A percentile compares a stretch with the other conserved stretches of the same genome.
Evolutionary conservation across 83 land plant genomes (phyloP).

Genomic region (Thuja plicata): DNA sequence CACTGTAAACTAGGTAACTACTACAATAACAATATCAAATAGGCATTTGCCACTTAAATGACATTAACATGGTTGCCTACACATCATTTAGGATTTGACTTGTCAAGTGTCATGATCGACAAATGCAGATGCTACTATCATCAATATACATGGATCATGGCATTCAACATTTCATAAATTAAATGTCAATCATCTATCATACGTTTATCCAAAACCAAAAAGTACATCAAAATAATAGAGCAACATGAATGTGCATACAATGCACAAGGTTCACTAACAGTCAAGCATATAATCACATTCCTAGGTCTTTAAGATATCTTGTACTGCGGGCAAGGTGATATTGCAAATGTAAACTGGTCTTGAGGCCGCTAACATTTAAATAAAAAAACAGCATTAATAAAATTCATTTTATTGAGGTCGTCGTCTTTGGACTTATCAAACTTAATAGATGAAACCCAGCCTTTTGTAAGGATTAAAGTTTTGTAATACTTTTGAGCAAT

Average conservation of each 20-base stretch:
- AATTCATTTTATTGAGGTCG: background rate
- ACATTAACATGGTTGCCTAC: background rate
- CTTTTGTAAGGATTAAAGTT: background rate
- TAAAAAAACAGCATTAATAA: background rate
- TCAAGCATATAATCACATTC: background rate
- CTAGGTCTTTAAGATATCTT: background rate
- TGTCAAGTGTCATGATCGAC: background rate
- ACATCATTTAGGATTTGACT: background rate
- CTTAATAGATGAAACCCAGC: background rate
- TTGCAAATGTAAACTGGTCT: background rate
- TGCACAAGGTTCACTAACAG: background rate
- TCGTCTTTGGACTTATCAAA: background rate
- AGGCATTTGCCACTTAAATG: background rate
- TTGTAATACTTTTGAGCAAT: background rate
- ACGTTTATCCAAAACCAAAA: too few relatives aligned
- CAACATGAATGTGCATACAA: background rate
- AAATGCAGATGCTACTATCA: background rate
- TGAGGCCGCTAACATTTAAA: background rate
- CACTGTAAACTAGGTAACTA: background rate
- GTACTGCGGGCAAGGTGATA: background rate
- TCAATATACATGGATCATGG: background rate
- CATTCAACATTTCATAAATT: too few relatives aligned
- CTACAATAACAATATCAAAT: background rate
- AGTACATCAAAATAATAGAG: background rate
- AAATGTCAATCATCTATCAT: too few relatives aligned